These are phyloP conservation scores for Anisogramma anomala DNA, from an alignment of 2,329 filamentous ascomycete species.

Conservation along the genomic window DNA sequence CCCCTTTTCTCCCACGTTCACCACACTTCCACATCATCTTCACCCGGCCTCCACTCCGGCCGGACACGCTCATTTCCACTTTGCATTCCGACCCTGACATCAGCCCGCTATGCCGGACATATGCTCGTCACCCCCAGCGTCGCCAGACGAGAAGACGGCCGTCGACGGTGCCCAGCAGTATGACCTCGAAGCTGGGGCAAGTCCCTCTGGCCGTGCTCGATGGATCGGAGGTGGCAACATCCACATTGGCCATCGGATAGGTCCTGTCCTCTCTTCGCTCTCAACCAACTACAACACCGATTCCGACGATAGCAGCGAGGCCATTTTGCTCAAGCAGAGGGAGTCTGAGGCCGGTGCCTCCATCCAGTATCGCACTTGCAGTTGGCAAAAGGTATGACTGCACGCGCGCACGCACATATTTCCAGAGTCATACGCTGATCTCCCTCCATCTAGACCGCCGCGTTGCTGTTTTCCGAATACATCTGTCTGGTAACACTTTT, in stretches of 20 bases:
- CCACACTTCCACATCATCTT: no score
- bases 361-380: conserved; percentile 88
- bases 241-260: conserved; percentile 40
- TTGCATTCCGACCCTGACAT: no score
- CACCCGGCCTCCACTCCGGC: no score
- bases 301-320: conserved; percentile 34
- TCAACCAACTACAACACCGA: conserved; percentile 25
- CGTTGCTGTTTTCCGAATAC: conserved; percentile 85
- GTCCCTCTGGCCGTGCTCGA: conserved; percentile 3
- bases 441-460: conserved; percentile 57
- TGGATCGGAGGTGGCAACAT: conserved; percentile 30
- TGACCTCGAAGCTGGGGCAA: conserved; percentile 7
- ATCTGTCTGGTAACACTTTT: conserved; percentile 56
- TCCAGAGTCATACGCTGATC: conserved; percentile 1
- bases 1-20: no score
- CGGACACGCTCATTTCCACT: no score
- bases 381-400: conserved; percentile 66
- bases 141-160: conserved; percentile 6
- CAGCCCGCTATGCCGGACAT: conserved; percentile 2
- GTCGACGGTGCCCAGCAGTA: neutral
- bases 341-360: conserved; percentile 64
- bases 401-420: no score
- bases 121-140: conserved; percentile 4
- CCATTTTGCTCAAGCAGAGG: conserved; percentile 53
- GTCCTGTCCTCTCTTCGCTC: conserved; percentile 29